These are phyloP conservation scores for Ceratocystis smalleyi DNA, from an alignment of 2,329 filamentous ascomycete genomes.

Conservation along the genomic window DNA sequence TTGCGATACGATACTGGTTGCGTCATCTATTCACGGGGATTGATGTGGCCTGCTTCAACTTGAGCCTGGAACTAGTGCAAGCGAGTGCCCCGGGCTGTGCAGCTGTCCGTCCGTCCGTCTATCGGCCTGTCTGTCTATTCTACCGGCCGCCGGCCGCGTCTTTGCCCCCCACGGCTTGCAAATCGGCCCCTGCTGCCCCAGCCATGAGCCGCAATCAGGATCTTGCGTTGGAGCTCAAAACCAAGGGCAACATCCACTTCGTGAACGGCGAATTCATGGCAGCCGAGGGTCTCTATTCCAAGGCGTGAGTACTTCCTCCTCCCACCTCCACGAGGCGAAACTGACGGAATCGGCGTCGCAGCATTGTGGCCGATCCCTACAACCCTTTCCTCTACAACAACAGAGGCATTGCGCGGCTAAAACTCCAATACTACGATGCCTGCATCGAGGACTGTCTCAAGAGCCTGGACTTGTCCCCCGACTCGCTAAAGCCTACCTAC, in stretches of 20 bases:
- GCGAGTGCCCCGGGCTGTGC: neutral
- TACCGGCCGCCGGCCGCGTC: neutral
- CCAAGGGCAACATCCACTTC: slow-evolving; percentile 50
- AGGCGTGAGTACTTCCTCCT: slow-evolving; percentile 38
- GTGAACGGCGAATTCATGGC: slow-evolving; percentile 45
- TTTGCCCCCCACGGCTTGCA: neutral
- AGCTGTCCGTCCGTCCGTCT: neutral
- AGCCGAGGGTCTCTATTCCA: slow-evolving; percentile 56
- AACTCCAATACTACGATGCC: slow-evolving; percentile 55
- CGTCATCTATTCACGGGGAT: neutral
- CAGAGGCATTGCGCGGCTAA: slow-evolving; percentile 67
- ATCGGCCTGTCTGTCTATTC: neutral
- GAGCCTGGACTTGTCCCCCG: slow-evolving; percentile 51
- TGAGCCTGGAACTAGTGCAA: no score
- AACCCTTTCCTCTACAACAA: slow-evolving; percentile 80
- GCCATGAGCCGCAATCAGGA: slow-evolving; percentile 15
- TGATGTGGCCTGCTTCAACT: neutral
- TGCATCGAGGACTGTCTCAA: slow-evolving; percentile 63
- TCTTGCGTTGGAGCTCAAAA: slow-evolving; percentile 32
- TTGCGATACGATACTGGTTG: neutral
- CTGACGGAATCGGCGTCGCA: slow-evolving; percentile 22
- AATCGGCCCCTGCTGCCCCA: neutral
- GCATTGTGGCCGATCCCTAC: slow-evolving; percentile 60
- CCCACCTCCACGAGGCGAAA: neutral
- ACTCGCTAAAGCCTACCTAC: slow-evolving; percentile 67